Percentiles rank a stretch among this genome's conserved stretches.
These are phyloP conservation scores for Acer negundo DNA, from an alignment of 345 rosid species.

Conservation along the genomic window DNA sequence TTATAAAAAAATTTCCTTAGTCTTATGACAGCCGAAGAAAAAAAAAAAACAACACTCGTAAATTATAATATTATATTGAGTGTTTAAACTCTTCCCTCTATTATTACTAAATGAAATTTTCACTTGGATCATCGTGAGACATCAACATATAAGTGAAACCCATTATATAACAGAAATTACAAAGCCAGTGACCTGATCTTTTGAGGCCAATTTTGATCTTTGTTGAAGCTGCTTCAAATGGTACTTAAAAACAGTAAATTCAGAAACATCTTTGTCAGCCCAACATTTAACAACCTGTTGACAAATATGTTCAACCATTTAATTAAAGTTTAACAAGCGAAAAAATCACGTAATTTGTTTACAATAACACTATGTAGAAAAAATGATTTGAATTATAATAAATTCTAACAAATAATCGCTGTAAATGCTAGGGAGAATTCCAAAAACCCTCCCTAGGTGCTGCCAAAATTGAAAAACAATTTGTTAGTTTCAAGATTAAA, in stretches of 20 bases:
- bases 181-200: conserved; percentile 25
- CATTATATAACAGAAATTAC: not conserved
- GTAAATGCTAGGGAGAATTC: not conserved
- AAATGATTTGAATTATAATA: not conserved
- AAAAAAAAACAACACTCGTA: not conserved
- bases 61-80: too few relatives aligned
- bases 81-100: not conserved
- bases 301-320: not conserved
- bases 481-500: not conserved
- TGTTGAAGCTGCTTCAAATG: conserved; percentile 23
- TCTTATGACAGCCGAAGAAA: not conserved
- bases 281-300: conserved; percentile 29
- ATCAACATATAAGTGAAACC: not conserved
- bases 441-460: not conserved
- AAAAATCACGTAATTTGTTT: not conserved
- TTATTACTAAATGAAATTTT: not conserved
- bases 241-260: conserved; percentile 29
- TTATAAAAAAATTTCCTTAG: not conserved
- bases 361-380: not conserved
- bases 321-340: not conserved
- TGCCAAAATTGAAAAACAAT: not conserved
- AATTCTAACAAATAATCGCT: not conserved
- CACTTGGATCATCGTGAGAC: not conserved
- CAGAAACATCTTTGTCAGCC: conserved; percentile 25
- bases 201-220: conserved; percentile 11